Base-by-base conservation (phyloP, 176 grass and related monocot genomes). In the Oryza brachyantha region DNA sequence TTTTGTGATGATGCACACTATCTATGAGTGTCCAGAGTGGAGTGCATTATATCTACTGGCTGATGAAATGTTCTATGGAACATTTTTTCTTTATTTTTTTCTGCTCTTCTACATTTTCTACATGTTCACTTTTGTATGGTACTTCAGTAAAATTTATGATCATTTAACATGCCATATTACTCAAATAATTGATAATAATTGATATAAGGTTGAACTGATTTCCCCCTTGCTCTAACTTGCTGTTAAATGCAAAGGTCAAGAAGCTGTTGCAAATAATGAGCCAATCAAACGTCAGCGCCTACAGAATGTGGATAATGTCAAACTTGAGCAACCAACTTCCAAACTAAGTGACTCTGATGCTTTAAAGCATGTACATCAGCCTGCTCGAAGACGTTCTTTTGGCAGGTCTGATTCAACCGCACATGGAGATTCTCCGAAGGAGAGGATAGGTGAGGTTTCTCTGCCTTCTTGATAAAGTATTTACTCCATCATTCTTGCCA, bases 391-490 rank as follows among this genome's bases (percentile, higher is more conserved):
- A 72, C 71, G 17, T 61, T 76, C 71, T 27, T 92, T 86, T 64
- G 81, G 72, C 25, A 83, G 83, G 66, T 81, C 84, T 66, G 66
- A 86, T 63, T 88, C 83, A 36, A 88, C 74, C 17, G 25, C 81
- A 60, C 84, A 62, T 74, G 64, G 52, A 69, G 79, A 73, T 79
- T 86, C 87, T 34, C 75, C 57, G 16, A 88, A 82, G 72, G 87
- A 93, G 57, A 85, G 87, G 61, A 90, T 73, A 70, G 90, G 87
- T 96, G 64, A 96, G 76, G 26, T 73, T 81, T 28, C 46, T 61
- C 60, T 57, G 3, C 21, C 37, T n/a, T 72, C 60, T 13, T n/a
- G 40, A 29, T 45, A 62, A 81, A 21, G 7, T 63, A 55, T 61
- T 2, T 9, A 73, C n/a, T 60, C 50, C 39, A 14, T 8, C 13